These are phyloP conservation scores for Colletotrichum siamense DNA, from an alignment of 2,329 filamentous ascomycete genomes.

Conservation along the genomic window DNA sequence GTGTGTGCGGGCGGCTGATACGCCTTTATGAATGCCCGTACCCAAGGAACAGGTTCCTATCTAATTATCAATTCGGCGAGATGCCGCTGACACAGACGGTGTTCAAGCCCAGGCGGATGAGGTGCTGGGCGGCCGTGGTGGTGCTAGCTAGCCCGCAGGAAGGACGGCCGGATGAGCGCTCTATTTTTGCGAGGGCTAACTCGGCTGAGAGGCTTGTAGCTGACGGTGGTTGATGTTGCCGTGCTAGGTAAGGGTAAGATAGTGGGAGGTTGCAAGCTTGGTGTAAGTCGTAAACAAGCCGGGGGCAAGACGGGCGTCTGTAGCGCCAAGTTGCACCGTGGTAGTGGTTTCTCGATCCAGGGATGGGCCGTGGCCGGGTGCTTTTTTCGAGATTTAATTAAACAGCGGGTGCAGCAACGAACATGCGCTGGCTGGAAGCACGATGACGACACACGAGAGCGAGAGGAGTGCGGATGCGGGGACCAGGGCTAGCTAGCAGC, in stretches of 20 bases:
- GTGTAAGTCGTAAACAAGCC: slow-evolving; percentile 7
- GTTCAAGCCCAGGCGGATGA: neutral
- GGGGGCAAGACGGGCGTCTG: neutral
- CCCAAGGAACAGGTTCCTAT: neutral
- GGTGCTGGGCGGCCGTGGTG: neutral
- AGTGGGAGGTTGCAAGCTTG: neutral
- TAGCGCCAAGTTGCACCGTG: slow-evolving; percentile 3
- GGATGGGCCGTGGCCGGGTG: neutral
- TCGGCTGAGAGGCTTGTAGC: slow-evolving; percentile 1
- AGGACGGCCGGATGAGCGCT: slow-evolving; percentile 3
- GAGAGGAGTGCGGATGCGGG: slow-evolving; percentile 5
- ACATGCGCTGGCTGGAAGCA: slow-evolving; percentile 8
- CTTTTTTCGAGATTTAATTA: neutral
- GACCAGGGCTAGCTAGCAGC: neutral
- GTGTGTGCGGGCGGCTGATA: neutral
- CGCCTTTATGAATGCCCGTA: neutral
- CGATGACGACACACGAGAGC: slow-evolving; percentile 19
- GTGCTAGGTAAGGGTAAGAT: neutral
- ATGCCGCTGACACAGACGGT: neutral
- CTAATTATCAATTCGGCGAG: neutral
- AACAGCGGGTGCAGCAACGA: neutral
- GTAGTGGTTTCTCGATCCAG: neutral
- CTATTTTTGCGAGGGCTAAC: slow-evolving; percentile 5
- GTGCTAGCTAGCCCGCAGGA: slow-evolving; percentile 2
- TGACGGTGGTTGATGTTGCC: neutral